A percentile compares a stretch with the other conserved stretches of the same genome.
Conservation (phyloP, 306 rosid species). For the Quercus agrifolia region DNA sequence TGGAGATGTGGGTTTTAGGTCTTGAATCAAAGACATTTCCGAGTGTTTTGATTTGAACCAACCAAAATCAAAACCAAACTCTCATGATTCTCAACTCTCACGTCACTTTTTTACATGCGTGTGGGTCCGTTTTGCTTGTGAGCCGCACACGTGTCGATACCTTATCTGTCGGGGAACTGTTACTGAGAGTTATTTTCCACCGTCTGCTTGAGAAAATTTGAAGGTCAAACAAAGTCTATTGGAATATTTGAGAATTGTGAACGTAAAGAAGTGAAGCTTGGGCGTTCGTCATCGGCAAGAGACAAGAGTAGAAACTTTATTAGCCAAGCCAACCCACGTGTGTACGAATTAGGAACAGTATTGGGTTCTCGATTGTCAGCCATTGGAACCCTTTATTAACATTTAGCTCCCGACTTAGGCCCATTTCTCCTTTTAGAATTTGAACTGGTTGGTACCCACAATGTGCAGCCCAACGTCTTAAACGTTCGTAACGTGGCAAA, state of each 20-base stretch:
- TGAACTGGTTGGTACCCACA: background rate
- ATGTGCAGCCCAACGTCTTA: background rate
- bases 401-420: no score
- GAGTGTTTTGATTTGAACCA: background rate
- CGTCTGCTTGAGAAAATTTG: background rate
- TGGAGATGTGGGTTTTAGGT: constrained; percentile 9
- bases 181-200: background rate
- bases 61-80: background rate
- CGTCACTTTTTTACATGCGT: background rate
- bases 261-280: no score
- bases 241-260: background rate
- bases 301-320: no score
- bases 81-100: background rate
- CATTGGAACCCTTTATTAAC: no score
- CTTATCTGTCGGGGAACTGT: background rate
- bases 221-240: background rate
- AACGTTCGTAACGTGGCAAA: background rate
- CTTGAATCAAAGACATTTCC: background rate
- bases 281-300: no score
- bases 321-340: no score
- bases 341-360: no score
- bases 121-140: background rate
- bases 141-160: background rate
- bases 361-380: no score
- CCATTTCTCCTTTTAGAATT: background rate